Conservation (phyloP, 768 basidiomycete species). For the Psilocybe cyanescens region DNA sequence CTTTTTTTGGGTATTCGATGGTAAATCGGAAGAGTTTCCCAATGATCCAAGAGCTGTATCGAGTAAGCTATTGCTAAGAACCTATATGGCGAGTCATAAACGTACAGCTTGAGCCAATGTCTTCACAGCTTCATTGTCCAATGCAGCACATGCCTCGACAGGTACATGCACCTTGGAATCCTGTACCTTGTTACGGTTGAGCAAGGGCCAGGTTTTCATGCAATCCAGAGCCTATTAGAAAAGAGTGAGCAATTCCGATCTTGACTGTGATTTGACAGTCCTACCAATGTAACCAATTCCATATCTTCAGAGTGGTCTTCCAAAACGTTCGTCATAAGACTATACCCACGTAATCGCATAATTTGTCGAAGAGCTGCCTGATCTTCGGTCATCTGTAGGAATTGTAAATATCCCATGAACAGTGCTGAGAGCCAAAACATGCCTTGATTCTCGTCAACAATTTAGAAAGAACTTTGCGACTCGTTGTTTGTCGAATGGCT, state of each 20-base stretch:
- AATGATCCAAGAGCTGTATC: slow-evolving; percentile 73
- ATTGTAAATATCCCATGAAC: background rate
- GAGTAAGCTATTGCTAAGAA: background rate
- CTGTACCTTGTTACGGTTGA: slow-evolving; percentile 90
- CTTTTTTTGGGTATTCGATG: slow-evolving; percentile 80
- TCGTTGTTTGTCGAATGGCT: slow-evolving; percentile 87
- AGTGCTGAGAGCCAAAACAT: slow-evolving; percentile 14
- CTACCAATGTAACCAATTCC: slow-evolving; percentile 72
- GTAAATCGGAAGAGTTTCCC: slow-evolving; percentile 76
- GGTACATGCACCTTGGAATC: slow-evolving; percentile 70
- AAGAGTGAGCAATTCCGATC: background rate
- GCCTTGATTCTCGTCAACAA: slow-evolving; percentile 88
- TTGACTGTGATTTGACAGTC: slow-evolving; percentile 27
- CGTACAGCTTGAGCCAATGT: slow-evolving; percentile 65
- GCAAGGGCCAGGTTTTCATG: slow-evolving; percentile 79
- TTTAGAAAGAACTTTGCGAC: slow-evolving; percentile 80
- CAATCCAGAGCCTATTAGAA: slow-evolving; percentile 61
- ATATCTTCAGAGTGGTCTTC: slow-evolving; percentile 73
- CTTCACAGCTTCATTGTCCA: slow-evolving; percentile 61
- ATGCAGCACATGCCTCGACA: slow-evolving; percentile 56
- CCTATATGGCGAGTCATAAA: background rate
- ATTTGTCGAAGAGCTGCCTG: slow-evolving; percentile 77
- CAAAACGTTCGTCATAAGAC: slow-evolving; percentile 87
- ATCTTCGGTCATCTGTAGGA: slow-evolving; percentile 82
- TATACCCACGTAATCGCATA: slow-evolving; percentile 92